Percentiles rank a stretch among this genome's conserved stretches.
Evolutionary conservation across 306 rosid species (phyloP).

Genomic region (Geum urbanum): DNA sequence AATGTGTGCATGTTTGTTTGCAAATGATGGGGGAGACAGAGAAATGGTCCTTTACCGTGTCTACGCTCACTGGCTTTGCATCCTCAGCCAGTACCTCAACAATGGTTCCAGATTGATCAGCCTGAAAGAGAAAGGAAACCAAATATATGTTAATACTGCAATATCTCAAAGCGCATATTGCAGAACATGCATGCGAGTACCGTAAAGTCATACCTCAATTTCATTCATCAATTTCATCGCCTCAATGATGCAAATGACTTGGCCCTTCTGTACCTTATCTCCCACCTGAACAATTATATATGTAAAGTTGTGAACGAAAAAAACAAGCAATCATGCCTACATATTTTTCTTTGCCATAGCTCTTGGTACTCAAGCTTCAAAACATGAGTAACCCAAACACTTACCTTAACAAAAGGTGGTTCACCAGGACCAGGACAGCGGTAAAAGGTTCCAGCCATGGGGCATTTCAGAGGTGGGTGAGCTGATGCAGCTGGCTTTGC

Average conservation of each 20-base stretch:
- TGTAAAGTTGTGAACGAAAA: no score
- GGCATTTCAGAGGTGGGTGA: slow-evolving; percentile 71
- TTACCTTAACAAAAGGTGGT: slow-evolving; percentile 87
- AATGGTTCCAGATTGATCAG: slow-evolving; percentile 84
- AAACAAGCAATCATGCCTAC: neutral
- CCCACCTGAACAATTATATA: slow-evolving; percentile 61
- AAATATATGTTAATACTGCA: neutral
- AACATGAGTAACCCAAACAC: slow-evolving; percentile 2
- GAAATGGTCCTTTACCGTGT: slow-evolving; percentile 44
- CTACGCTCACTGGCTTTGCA: slow-evolving; percentile 74
- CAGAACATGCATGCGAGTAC: neutral
- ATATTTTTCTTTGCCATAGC: slow-evolving; percentile 1
- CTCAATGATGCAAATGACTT: slow-evolving; percentile 80
- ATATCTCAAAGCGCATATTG: neutral
- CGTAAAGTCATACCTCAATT: slow-evolving; percentile 57
- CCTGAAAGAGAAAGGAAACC: slow-evolving; percentile 42
- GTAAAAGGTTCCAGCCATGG: slow-evolving; percentile 98
- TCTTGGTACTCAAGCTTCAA: slow-evolving; percentile 8
- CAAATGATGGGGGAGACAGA: neutral
- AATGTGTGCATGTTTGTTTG: neutral
- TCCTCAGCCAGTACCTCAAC: slow-evolving; percentile 60
- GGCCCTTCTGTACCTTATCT: slow-evolving; percentile 89
- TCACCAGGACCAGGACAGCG: slow-evolving; percentile 70
- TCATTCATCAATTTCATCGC: slow-evolving; percentile 99
- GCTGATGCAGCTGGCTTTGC: slow-evolving; percentile 52